Evolutionary conservation across 345 rosid species (phyloP), one percentile per base, ranked within the genome.

Genomic region (Gossypium bickii): DNA sequence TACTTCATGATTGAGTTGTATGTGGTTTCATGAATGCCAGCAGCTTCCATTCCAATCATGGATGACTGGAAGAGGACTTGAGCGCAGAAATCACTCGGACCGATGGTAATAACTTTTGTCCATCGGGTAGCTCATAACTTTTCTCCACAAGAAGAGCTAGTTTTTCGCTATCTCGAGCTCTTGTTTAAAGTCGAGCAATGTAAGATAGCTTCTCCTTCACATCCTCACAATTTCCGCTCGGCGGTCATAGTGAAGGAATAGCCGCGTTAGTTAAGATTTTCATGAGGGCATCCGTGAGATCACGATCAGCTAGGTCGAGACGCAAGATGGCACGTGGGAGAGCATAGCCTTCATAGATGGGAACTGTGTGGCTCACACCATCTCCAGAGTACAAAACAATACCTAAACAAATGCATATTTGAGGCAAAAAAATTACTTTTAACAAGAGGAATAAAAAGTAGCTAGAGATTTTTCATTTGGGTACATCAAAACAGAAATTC

Each of bases 31-130:
- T 71, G 74, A 43, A 71, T 71, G 45, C 76, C 76, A 61, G 68
- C 76, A 61, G 76, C 58, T 73, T 73, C 76, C 76, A 73, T 90
- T 27, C 93, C 93, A 0, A 89, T 78, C 89, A 89, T 83, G 61
- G 93, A 89, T 67, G 96, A 90, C 58, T 89, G 90, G 89, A 82
- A 89, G 68, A 91, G 90, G 70, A 87, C 93, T 82, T 89, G 89
- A 0, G 96, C 89, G 73, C 96, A 91, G 45, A 87, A 91, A 89
- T 18, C 89, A 80, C 76, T 89, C 92, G 18, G 88, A 85, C 58
- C 92, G 49, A 87, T 86, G 60, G 91, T 87, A 78, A 91, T 87
- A 25, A 74, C 76, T 27, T 74, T n/a, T n/a, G 76, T 9, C 76
- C 76, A 63, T 74, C 76, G 1, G 44, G 49, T 5, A 91, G 86